Percentiles rank a stretch among this genome's conserved stretches.
These are phyloP conservation scores for Fusarium torulosum DNA, from an alignment of 2,329 filamentous ascomycete genomes.

Conservation along the genomic window DNA sequence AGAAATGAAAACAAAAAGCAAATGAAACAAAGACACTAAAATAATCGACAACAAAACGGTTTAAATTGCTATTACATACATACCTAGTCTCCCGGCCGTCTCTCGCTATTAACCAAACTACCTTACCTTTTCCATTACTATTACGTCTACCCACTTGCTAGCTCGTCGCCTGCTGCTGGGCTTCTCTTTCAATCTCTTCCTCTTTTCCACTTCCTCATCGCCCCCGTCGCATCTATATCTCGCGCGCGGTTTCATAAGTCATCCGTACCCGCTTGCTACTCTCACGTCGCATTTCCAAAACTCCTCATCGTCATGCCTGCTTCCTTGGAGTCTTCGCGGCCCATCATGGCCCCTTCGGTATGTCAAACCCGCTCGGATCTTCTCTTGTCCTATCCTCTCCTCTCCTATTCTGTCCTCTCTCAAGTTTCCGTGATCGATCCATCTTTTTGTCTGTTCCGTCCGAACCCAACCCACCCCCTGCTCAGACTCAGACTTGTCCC, in stretches of 20 bases:
- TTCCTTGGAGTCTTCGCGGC: conserved; percentile 71
- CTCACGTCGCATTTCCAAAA: conserved; percentile 39
- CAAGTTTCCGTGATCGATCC: neutral
- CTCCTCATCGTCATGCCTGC: conserved; percentile 62
- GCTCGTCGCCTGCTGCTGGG: conserved; percentile 1
- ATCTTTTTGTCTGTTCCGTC: neutral
- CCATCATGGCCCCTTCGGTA: conserved; percentile 74
- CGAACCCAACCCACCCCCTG: conserved; percentile 5
- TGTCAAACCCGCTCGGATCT: conserved; percentile 52
- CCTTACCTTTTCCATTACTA: conserved; percentile 1
- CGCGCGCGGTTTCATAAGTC: conserved; percentile 25
- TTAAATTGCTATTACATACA: conserved; percentile 29
- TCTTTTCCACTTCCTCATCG: conserved; percentile 13
- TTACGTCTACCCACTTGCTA: conserved; percentile 33
- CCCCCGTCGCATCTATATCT: conserved; percentile 4
- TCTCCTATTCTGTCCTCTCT: neutral
- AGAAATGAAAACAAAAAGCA: neutral
- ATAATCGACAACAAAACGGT: conserved; percentile 22
- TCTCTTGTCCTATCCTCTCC: conserved; percentile 10
- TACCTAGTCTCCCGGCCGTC: conserved; percentile 8
- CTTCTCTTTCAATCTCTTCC: conserved; percentile 15
- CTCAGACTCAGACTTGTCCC: conserved; percentile 22
- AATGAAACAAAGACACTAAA: neutral
- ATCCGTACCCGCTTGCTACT: conserved; percentile 18
- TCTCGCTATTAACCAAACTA: conserved; percentile 11